Percentiles rank a stretch among this genome's conserved stretches.
phyloP scores from a whole-genome alignment of 2,329 filamentous ascomycete species.

The Penicillium sp. region DNA sequence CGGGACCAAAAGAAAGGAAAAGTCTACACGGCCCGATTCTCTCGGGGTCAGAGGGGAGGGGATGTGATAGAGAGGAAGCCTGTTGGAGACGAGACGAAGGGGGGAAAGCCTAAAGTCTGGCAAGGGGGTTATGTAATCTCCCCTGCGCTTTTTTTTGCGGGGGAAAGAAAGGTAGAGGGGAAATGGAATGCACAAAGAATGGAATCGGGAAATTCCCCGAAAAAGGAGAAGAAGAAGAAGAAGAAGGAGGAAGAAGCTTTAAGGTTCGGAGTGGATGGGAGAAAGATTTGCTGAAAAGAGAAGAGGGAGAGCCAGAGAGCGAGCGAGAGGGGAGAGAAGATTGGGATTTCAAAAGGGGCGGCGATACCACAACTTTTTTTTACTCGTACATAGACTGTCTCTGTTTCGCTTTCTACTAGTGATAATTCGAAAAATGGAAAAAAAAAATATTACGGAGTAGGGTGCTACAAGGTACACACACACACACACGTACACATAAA shows the following conservation, averaged over 20 bases:
- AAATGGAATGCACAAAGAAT: background rate
- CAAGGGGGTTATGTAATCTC: constrained; percentile 23
- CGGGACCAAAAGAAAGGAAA: constrained; percentile 1
- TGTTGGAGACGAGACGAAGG: constrained; percentile 14
- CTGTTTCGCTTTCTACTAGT: background rate
- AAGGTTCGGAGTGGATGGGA: constrained; percentile 2
- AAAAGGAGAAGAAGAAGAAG: background rate
- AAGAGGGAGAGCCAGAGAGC: background rate
- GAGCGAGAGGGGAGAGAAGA: background rate
- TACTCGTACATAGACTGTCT: too few relatives aligned
- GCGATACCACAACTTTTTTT: constrained; percentile 16
- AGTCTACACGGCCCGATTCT: constrained; percentile 14
- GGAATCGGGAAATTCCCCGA: background rate
- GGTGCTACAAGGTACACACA: background rate
- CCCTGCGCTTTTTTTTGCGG: constrained; percentile 19
- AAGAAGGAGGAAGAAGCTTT: background rate
- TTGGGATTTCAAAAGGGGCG: constrained; percentile 27
- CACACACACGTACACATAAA: background rate
- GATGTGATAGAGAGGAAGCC: constrained; percentile 7
- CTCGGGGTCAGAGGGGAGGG: constrained; percentile 8
- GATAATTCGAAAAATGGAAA: background rate
- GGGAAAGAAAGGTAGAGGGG: background rate
- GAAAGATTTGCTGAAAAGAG: background rate
- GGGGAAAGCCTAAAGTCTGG: constrained; percentile 14
- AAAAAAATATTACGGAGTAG: background rate